phyloP scores from a whole-genome alignment of 2,329 filamentous ascomycete genomes.

The Penicillium freii region DNA sequence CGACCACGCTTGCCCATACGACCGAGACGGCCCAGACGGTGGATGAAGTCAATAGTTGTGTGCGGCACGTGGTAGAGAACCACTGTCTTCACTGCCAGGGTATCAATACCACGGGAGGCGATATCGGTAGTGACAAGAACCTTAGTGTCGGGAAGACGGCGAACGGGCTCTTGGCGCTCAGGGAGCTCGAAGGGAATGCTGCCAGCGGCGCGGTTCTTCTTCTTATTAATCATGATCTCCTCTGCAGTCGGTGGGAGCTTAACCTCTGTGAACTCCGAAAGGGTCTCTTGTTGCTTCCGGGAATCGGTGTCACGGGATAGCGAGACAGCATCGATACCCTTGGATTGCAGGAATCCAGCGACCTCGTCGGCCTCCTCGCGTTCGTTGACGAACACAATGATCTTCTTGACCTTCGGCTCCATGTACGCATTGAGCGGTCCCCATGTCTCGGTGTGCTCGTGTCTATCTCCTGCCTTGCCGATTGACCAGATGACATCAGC shows the following conservation, averaged over 20 bases:
- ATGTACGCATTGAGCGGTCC: conserved; percentile 35
- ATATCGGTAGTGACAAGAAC: conserved; percentile 94
- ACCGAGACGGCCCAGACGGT: conserved; percentile 85
- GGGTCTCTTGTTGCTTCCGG: conserved; percentile 71
- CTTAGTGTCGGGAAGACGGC: conserved; percentile 71
- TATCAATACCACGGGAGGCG: conserved; percentile 90
- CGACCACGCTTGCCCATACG: conserved; percentile 88
- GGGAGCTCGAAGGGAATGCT: conserved; percentile 43
- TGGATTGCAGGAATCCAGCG: conserved; percentile 72
- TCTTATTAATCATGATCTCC: conserved; percentile 34
- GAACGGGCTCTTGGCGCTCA: conserved; percentile 36
- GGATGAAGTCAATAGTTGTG: conserved; percentile 96
- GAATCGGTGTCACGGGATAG: conserved; percentile 82
- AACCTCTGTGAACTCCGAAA: conserved; percentile 67
- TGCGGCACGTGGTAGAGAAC: conserved; percentile 97
- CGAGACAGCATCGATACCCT: conserved; percentile 84
- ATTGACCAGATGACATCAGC: conserved; percentile 94
- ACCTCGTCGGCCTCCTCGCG: conserved; percentile 82
- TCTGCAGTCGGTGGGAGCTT: conserved; percentile 37
- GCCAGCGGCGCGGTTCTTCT: conserved; percentile 33
- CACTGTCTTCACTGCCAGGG: conserved; percentile 83
- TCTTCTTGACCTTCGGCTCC: conserved; percentile 68
- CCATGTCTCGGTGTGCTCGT: conserved; percentile 26
- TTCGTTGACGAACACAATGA: conserved; percentile 96
- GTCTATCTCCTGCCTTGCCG: conserved; percentile 67